A percentile compares a stretch with the other conserved stretches of the same genome.
phyloP scores from a whole-genome alignment of 805 yeast genomes.

The Kluyveromyces wickerhamii region DNA sequence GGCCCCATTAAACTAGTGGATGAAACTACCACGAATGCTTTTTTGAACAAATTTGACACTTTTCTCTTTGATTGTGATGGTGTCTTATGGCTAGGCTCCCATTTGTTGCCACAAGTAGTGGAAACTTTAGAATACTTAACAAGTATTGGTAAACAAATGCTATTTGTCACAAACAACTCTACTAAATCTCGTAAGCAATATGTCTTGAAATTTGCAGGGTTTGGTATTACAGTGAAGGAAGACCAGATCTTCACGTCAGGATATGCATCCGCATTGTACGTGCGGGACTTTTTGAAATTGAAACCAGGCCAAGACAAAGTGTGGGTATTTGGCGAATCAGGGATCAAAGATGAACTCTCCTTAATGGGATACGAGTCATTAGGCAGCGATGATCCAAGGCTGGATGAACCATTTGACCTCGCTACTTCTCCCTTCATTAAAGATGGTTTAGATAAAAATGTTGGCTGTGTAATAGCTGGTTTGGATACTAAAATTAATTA shows the following conservation, averaged over 20 bases:
- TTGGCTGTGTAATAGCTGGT: conserved; percentile 89
- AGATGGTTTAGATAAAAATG: conserved; percentile 53
- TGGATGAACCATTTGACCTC: conserved; percentile 48
- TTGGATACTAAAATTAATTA: conserved; percentile 72
- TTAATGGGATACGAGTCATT: conserved; percentile 66
- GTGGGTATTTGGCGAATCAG: conserved; percentile 84
- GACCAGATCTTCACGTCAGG: conserved; percentile 87
- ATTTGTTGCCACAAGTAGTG: conserved; percentile 63
- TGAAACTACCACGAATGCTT: conserved; percentile 40
- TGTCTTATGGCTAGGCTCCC: conserved; percentile 88
- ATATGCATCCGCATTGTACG: conserved; percentile 83
- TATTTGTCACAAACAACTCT: conserved; percentile 94
- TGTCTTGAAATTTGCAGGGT: conserved; percentile 62
- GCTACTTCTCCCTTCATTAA: conserved; percentile 41
- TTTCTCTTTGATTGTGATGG: conserved; percentile 97
- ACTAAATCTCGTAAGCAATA: conserved; percentile 81
- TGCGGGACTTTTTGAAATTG: conserved; percentile 65
- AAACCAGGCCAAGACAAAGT: conserved; percentile 66
- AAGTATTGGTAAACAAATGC: conserved; percentile 49
- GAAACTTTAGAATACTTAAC: conserved; percentile 65
- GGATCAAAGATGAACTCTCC: conserved; percentile 71
- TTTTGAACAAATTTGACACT: conserved; percentile 66
- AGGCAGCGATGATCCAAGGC: conserved; percentile 74
- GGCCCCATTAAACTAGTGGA: conserved; percentile 40
- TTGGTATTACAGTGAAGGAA: conserved; percentile 34